These are phyloP conservation scores for Penicillium desertorum DNA, from an alignment of 495 filamentous ascomycete species.

Conservation along the genomic window DNA sequence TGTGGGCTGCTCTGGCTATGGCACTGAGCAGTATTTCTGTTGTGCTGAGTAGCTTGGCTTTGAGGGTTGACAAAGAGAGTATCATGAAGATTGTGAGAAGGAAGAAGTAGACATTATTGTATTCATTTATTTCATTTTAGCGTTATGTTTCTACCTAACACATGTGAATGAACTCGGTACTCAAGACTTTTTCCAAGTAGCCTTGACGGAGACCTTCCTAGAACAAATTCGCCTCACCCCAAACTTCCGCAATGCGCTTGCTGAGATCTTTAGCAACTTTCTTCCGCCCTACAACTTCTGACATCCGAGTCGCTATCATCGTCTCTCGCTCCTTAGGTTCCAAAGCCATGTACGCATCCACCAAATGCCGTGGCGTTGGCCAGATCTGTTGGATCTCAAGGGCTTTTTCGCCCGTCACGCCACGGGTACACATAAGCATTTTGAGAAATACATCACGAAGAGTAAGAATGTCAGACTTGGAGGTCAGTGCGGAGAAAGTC, in stretches of 20 bases:
- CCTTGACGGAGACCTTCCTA: not conserved
- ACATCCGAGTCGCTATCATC: conserved; percentile 54
- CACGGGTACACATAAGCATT: conserved; percentile 82
- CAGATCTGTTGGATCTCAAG: conserved; percentile 75
- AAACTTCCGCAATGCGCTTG: conserved; percentile 71
- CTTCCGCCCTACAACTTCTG: conserved; percentile 62
- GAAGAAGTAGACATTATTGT: conserved; percentile 8
- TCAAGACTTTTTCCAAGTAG: not conserved
- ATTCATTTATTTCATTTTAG: not conserved
- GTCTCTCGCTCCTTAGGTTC: conserved; percentile 47
- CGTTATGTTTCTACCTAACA: not conserved
- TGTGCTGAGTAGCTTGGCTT: conserved; percentile 66
- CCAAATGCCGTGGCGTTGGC: conserved; percentile 67
- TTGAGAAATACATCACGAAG: conserved; percentile 77
- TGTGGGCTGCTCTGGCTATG: conserved; percentile 87
- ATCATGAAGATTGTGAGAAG: conserved; percentile 25
- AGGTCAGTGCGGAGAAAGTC: conserved; percentile 68
- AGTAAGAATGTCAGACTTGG: conserved; percentile 72
- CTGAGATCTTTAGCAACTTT: conserved; percentile 65
- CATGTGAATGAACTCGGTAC: conserved; percentile 1
- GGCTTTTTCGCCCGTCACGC: conserved; percentile 79
- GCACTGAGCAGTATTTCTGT: conserved; percentile 82
- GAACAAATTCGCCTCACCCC: conserved; percentile 48
- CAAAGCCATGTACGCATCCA: conserved; percentile 63
- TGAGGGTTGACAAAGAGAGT: conserved; percentile 48